Evolutionary conservation across 352 stramenopile genomes (phyloP).

Genomic region (Globisporangium parvum): DNA sequence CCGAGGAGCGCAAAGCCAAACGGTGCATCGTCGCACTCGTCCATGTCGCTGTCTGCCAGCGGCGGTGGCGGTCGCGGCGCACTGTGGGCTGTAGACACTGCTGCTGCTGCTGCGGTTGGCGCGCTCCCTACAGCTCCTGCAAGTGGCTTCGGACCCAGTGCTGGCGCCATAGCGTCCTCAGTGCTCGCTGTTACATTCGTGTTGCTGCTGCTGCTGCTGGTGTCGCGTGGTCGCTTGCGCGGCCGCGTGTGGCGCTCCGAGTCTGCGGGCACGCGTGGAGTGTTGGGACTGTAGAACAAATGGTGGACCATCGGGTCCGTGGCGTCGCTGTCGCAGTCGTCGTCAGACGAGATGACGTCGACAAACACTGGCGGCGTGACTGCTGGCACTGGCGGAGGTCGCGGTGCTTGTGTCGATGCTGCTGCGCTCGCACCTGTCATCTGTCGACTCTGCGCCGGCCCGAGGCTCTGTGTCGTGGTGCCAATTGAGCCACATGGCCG

Average conservation of each 20-base stretch:
- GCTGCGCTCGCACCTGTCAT: background rate
- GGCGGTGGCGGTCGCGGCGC: background rate
- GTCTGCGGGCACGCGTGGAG: conserved; percentile 19
- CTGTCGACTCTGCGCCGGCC: background rate
- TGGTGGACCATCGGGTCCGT: conserved; percentile 73
- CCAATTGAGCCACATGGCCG: too few species aligned
- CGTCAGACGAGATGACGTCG: conserved; percentile 50
- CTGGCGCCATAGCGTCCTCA: background rate
- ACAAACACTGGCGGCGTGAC: conserved; percentile 37
- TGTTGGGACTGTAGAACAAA: conserved; percentile 77
- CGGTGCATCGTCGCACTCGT: background rate
- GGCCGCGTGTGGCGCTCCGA: conserved; percentile 2
- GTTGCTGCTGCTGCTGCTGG: conserved; percentile 5
- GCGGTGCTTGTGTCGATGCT: background rate
- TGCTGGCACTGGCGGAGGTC: background rate
- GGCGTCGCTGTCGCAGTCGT: conserved; percentile 51
- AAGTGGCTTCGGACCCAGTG: too few species aligned
- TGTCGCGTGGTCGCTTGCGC: conserved; percentile 29
- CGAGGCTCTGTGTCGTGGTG: background rate
- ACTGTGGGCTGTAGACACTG: too few species aligned
- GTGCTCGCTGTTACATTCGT: background rate
- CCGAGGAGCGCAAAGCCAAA: conserved; percentile 16
- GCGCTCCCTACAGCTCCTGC: too few species aligned
- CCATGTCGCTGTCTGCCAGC: background rate
- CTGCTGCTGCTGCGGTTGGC: too few species aligned